Evolutionary conservation across 2,329 filamentous ascomycete species (phyloP), one percentile per base, ranked within the genome.

Genomic region (Chalaropsis thielavioides): DNA sequence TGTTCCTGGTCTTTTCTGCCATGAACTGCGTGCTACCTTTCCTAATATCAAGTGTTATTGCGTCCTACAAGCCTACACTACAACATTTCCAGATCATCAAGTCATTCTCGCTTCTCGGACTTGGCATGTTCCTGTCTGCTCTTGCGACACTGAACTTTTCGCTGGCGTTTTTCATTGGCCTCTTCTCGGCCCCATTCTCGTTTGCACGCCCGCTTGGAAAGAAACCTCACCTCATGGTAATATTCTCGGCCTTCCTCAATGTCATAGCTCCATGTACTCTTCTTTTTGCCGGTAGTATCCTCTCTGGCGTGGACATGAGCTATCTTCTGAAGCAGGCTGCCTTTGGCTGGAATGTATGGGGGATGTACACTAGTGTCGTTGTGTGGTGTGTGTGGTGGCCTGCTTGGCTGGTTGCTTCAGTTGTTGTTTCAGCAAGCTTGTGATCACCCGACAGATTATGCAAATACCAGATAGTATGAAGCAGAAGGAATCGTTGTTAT

Each of bases 301-400:
- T 74, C 24, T 76, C 73, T 68, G 69, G 71, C 6, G 62, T 77
- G 0, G 71, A 73, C 3, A 73, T 91, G 0, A 77, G 78, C 54
- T 75, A 82, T 1, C 79, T 94, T 1, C 75, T 96, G 62, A 80
- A 80, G 35, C 81, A 88, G 72, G 89, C 90, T 0, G 89, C 88
- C 4, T 91, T 94, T 72, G 91, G 89, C 0, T 96, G 91, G 91
- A 83, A 90, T 71, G 85, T 96, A 13, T 91, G 87, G 83, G 90
- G 90, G 1, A 84, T 94, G 81, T 95, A 91, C 78, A 95, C 91
- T 1, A 87, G 89, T 67, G 84, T 96, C 19, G 84, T 95, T 11
- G 81, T 96, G n/a, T 96, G 91, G 89, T 88, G 90, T 72, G 85
- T 96, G 54, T 96, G 92, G 92, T 94, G 90, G 88, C 92, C 92